Evolutionary conservation across 2,329 filamentous ascomycete species (phyloP).

Genomic region (Mycosphaerella sp.): DNA sequence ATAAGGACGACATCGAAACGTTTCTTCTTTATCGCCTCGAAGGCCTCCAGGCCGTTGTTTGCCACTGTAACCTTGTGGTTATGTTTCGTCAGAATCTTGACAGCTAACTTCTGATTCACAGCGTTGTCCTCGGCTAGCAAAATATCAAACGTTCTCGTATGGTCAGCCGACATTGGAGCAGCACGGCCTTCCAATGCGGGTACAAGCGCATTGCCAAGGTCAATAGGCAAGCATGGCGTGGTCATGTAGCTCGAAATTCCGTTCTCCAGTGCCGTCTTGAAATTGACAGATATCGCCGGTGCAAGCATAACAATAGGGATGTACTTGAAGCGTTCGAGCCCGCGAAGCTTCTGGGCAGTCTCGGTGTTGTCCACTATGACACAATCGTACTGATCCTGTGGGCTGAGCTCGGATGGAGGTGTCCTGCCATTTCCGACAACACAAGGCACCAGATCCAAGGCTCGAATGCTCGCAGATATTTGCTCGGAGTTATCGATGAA

Average conservation of each 20-base stretch:
- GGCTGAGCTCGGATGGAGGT: conserved; percentile 46
- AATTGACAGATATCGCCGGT: conserved; percentile 78
- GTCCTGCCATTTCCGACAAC: conserved; percentile 71
- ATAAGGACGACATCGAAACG: conserved; percentile 96
- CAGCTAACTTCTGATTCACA: conserved; percentile 91
- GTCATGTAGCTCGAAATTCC: conserved; percentile 99
- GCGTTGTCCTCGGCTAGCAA: conserved; percentile 94
- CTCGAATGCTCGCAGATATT: conserved; percentile 69
- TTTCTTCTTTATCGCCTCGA: conserved; percentile 85
- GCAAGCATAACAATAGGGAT: conserved; percentile 91
- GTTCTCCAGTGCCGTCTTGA: conserved; percentile 89
- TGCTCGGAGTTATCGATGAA: conserved; percentile 69
- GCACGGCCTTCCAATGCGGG: conserved; percentile 90
- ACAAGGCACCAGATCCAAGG: conserved; percentile 72
- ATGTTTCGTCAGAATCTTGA: conserved; percentile 96
- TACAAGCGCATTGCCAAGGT: conserved; percentile 92
- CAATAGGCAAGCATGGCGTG: conserved; percentile 86
- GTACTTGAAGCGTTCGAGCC: conserved; percentile 94
- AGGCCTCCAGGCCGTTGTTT: conserved; percentile 87
- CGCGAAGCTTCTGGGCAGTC: conserved; percentile 76
- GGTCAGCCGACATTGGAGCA: conserved; percentile 84
- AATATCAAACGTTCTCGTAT: conserved; percentile 92
- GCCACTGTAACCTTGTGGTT: conserved; percentile 89
- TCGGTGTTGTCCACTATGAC: conserved; percentile 93
- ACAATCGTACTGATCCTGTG: conserved; percentile 74